Base-by-base conservation (phyloP, 2,329 filamentous ascomycete species). In the Anthostomella pinea region DNA sequence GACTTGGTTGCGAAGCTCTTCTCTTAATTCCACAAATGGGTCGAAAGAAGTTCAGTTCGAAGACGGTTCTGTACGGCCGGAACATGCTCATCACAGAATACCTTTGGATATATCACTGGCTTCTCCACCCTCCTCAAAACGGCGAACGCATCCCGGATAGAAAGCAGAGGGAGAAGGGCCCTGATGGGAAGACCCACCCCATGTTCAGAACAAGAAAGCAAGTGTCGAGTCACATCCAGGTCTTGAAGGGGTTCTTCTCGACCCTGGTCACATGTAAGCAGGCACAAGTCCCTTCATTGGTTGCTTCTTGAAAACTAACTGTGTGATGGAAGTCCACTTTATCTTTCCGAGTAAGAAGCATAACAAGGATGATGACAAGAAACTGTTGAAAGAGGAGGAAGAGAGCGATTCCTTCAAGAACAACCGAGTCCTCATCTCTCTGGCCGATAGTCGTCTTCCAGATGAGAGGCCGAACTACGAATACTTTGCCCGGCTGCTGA, bases 81-180 rank as follows among this genome's bases (percentile, higher is more conserved):
- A 85, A 85, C 62, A 82, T 83, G 73, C 69, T 85, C 38, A 83
- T 85, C 52, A 76, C 73, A 52, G 78, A 82, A 59, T 85, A 84
- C 59, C 71, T 85, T 28, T 83, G 72, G 72, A 70, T 75, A 41
- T 67, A 70, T 8, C 69, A 70, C 49, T 65, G 64, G 55, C 59
- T 61, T 20, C 58, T 62, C 20, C 63, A 76, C 40, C 65, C 68
- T 19, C 64, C 69, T 3, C 45, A 49, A 29, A 52, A 57, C 10
- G 72, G 71, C 3, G 60, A 62, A 30, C 32, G 40, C 4, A 60
- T 64, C 26, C 69, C 71, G 3, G 67, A 70, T 43, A 58, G 70
- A 39, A 70, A 73, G 57, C 66, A 70, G 43, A 52, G 58, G 33
- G 58, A 60, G 36, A 57, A 55, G 44, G 53, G 48, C 11, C 49